Evolutionary conservation across 192 early-diverging fungal species (phyloP).

Genomic region (Coemansia sp.): DNA sequence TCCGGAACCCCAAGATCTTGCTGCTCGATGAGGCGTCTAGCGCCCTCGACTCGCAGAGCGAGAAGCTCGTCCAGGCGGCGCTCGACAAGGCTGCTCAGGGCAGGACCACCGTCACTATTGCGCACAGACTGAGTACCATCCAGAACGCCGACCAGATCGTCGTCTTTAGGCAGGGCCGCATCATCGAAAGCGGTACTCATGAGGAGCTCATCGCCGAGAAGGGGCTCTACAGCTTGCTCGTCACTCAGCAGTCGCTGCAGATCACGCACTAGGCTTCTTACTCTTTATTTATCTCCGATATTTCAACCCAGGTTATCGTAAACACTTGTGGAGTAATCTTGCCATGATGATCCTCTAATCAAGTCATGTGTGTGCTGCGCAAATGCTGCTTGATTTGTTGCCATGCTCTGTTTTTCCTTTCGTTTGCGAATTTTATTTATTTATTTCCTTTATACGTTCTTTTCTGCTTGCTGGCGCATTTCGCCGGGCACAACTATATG

Average conservation of each 20-base stretch:
- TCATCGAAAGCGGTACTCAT: conserved; percentile 74
- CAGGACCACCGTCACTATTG: conserved; percentile 75
- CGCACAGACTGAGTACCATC: conserved; percentile 84
- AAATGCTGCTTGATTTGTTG: neutral
- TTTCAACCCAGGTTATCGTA: no score
- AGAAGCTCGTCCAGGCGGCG: conserved; percentile 79
- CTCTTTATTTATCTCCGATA: no score
- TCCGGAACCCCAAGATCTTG: conserved; percentile 70
- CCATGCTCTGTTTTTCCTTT: neutral
- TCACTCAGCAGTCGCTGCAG: conserved; percentile 65
- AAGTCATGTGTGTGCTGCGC: neutral
- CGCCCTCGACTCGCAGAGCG: conserved; percentile 81
- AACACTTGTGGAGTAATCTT: no score
- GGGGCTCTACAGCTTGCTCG: conserved; percentile 68
- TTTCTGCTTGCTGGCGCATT: neutral
- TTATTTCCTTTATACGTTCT: neutral
- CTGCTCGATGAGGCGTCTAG: conserved; percentile 86
- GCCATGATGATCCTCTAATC: no score
- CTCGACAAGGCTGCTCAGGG: conserved; percentile 70
- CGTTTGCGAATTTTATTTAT: no score
- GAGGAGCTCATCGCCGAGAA: conserved; percentile 60
- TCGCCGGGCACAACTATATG: conserved; percentile 8
- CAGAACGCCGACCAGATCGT: conserved; percentile 78
- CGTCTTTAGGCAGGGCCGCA: conserved; percentile 65
- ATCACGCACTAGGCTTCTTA: conserved; percentile 36